Base-by-base conservation (phyloP, 2,329 filamentous ascomycete species). In the Verticillium alfalfae region DNA sequence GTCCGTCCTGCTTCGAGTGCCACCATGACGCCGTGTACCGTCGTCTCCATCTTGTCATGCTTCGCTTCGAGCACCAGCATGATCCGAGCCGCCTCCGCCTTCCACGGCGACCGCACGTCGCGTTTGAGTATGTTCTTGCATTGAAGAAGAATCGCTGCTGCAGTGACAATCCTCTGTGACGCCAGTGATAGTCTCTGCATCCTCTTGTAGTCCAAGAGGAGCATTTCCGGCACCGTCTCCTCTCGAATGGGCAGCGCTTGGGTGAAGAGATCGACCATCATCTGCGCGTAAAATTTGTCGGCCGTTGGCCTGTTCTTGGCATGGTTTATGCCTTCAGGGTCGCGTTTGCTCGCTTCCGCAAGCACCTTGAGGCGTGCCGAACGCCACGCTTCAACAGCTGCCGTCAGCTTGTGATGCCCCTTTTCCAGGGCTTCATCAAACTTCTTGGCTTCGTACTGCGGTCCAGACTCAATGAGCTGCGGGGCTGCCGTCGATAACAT, bases 71-170 rank as follows among this genome's bases (percentile, higher is more conserved):
- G 82, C 1, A 91, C 84, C 1, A 84, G 77, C 78, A 89, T 85
- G 66, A 93, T 85, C n/a, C 90, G 86, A 2, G 80, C 78, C 0
- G 90, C 89, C 73, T 93, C 89, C 31, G 81, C 84, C 73, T 88
- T 91, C 91, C 91, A 95, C 22, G 89, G 86, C 13, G 84, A 84
- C 55, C 91, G 86, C 3, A 92, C 89, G 69, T 94, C 91, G 16
- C 91, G 86, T 75, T 93, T 93, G 37, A 95, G 82, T 8, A 94
- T 79, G 67, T 93, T 94, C 78, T 95, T 95, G 73, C 88, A 89
- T 59, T 92, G 92, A 15, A 94, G 77, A 34, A 93, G 78, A 57
- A 94, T 88, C 0, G 90, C 88, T 1, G 89, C 90, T 3, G 89
- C 84, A 1, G 89, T 90, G 26, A 91, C 84, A 67, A 94, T 88